Evolutionary conservation across 371 early-diverging fungal species (phyloP).

Genomic region (Actinomucor elegans): DNA sequence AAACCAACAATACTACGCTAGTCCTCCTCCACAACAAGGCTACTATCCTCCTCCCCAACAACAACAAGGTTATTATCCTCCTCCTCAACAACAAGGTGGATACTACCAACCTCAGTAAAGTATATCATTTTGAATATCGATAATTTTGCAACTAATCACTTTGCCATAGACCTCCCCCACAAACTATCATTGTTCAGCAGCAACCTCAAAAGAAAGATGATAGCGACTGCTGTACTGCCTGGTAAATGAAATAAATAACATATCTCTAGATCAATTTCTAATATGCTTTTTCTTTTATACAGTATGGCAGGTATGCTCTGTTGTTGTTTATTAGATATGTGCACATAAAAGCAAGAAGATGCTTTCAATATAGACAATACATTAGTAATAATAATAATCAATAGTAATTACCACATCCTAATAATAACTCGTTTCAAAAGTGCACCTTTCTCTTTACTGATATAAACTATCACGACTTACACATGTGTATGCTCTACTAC

Average conservation of each 20-base stretch:
- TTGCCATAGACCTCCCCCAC: conserved; percentile 27
- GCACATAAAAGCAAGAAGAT: conserved; percentile 12
- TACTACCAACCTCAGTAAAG: conserved; percentile 30
- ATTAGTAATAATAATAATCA: not conserved
- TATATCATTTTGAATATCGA: not conserved
- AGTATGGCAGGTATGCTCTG: conserved; percentile 32
- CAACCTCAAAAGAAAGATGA: conserved; percentile 26
- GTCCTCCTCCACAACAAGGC: conserved; percentile 20
- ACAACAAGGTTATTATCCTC: conserved; percentile 15
- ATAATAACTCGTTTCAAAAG: too few relatives aligned
- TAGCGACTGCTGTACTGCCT: conserved; percentile 33
- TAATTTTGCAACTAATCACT: not conserved
- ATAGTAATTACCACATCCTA: not conserved
- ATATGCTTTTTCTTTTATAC: not conserved
- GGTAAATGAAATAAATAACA: conserved; percentile 11
- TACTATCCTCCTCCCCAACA: conserved; percentile 18
- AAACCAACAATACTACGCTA: conserved; percentile 11
- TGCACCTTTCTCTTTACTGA: too few relatives aligned
- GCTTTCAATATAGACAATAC: not conserved
- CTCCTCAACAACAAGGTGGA: conserved; percentile 15
- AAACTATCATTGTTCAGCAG: conserved; percentile 31
- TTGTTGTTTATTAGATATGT: conserved; percentile 26
- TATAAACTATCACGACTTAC: too few relatives aligned
- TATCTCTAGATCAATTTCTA: too few relatives aligned
- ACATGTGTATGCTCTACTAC: too few relatives aligned